Evolutionary conservation across 1,284 basidiomycete genomes (phyloP).

Genomic region (Malassezia vespertilionis): DNA sequence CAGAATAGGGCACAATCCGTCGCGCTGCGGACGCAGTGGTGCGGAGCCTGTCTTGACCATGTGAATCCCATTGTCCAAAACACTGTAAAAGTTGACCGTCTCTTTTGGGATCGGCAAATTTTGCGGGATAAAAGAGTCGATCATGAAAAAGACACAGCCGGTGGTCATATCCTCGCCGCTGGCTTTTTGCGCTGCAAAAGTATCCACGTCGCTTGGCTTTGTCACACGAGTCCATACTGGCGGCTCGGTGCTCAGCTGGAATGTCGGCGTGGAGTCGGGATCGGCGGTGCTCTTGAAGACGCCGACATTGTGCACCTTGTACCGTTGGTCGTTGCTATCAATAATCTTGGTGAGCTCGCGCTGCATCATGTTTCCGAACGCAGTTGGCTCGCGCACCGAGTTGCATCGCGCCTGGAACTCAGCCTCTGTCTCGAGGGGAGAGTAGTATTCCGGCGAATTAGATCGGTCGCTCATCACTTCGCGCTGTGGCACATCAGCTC

Average conservation of each 20-base stretch:
- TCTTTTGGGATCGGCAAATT: constrained; percentile 46
- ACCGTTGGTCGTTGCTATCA: constrained; percentile 50
- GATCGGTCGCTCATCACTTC: neutral
- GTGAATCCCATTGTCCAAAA: constrained; percentile 90
- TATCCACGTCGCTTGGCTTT: constrained; percentile 76
- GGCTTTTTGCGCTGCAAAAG: neutral
- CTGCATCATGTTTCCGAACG: constrained; percentile 14
- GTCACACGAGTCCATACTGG: constrained; percentile 82
- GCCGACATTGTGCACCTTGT: constrained; percentile 48
- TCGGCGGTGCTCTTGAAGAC: constrained; percentile 58
- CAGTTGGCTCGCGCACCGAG: neutral
- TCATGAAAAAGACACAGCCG: constrained; percentile 83
- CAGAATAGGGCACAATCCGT: constrained; percentile 58
- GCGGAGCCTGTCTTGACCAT: constrained; percentile 83
- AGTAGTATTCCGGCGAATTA: neutral
- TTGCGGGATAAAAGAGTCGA: constrained; percentile 41
- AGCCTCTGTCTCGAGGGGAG: neutral
- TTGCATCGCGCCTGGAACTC: neutral
- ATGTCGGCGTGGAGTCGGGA: neutral
- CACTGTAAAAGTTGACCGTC: constrained; percentile 68
- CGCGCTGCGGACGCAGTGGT: constrained; percentile 55
- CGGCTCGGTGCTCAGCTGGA: constrained; percentile 67
- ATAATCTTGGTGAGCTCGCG: constrained; percentile 14
- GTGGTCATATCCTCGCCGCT: constrained; percentile 54
- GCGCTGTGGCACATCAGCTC: neutral